Conservation (phyloP, 495 filamentous ascomycete species). For the Penicillium macrosclerotiorum region DNA sequence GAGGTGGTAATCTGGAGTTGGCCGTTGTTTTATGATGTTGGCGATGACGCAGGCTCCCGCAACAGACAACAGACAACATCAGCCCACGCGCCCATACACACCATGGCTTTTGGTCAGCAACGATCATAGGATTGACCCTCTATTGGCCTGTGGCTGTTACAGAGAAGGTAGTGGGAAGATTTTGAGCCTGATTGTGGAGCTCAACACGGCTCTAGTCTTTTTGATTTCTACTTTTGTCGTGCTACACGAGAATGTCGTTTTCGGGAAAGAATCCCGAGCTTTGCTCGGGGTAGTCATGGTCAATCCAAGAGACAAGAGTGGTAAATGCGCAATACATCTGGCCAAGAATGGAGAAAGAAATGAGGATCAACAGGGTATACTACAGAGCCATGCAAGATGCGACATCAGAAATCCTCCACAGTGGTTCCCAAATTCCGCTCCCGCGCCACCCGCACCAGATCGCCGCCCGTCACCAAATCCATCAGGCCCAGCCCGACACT, state of each 20-base stretch:
- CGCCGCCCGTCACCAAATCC: conserved; percentile 64
- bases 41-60: conserved; percentile 10
- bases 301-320: too few relatives aligned
- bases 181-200: too few relatives aligned
- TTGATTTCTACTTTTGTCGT: too few relatives aligned
- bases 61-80: neutral
- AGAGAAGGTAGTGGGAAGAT: too few relatives aligned
- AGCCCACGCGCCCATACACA: conserved; percentile 8
- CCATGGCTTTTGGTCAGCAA: neutral
- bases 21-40: conserved; percentile 6
- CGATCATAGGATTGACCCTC: neutral
- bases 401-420: conserved; percentile 54
- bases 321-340: neutral
- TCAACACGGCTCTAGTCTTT: too few relatives aligned
- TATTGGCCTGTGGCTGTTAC: too few relatives aligned
- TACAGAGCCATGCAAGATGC: conserved; percentile 7
- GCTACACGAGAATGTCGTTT: too few relatives aligned
- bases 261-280: too few relatives aligned
- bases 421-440: conserved; percentile 70
- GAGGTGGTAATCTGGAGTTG: neutral
- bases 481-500: conserved; percentile 47
- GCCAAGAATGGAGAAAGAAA: conserved; percentile 1
- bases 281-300: too few relatives aligned
- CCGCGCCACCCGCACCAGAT: conserved; percentile 71
- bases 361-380: conserved; percentile 17